phyloP scores from a whole-genome alignment of 805 yeast species.

The Kluyveromyces lactis region DNA sequence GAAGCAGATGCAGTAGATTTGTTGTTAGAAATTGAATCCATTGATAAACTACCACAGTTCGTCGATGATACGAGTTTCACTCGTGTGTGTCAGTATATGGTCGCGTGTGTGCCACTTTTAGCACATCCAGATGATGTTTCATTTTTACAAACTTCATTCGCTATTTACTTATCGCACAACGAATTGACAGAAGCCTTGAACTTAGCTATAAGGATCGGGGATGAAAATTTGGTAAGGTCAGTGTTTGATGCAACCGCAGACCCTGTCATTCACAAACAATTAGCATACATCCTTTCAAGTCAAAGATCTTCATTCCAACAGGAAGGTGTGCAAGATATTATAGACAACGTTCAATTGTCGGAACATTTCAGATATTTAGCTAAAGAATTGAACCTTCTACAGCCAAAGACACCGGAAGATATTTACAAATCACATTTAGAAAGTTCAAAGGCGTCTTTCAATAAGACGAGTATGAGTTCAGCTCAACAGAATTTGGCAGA shows the following conservation, averaged over 20 bases:
- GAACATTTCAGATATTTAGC: constrained; percentile 75
- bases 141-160: constrained; percentile 79
- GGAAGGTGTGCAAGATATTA: constrained; percentile 72
- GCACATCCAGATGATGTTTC: constrained; percentile 91
- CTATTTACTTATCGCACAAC: constrained; percentile 71
- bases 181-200: constrained; percentile 85
- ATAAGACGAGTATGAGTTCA: constrained; percentile 58
- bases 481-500: constrained; percentile 94
- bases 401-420: constrained; percentile 92
- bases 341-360: constrained; percentile 69
- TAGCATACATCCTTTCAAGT: constrained; percentile 80
- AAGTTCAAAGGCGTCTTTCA: constrained; percentile 45
- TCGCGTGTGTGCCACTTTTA: constrained; percentile 89
- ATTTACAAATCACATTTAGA: constrained; percentile 88
- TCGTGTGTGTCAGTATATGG: constrained; percentile 90
- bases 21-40: constrained; percentile 78
- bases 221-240: constrained; percentile 63
- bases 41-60: constrained; percentile 72
- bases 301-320: constrained; percentile 76
- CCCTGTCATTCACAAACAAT: constrained; percentile 69
- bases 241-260: constrained; percentile 81
- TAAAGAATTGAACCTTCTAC: constrained; percentile 79
- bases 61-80: constrained; percentile 79
- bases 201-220: constrained; percentile 82
- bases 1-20: constrained; percentile 98